Evolutionary conservation across 352 stramenopile species (phyloP).

Genomic region (Phytophthora megakarya): DNA sequence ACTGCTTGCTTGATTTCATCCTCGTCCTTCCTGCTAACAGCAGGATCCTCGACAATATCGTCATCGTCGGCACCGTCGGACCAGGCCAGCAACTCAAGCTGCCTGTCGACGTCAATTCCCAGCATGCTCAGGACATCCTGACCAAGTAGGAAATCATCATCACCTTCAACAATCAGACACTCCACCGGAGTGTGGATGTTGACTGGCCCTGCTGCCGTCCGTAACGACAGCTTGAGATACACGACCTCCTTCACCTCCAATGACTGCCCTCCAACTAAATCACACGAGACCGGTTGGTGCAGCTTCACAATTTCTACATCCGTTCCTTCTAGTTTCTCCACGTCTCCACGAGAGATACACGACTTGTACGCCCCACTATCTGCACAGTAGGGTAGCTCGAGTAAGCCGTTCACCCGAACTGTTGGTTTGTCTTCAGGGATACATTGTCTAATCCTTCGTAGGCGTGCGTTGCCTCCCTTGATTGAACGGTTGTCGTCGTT

Average conservation of each 20-base stretch:
- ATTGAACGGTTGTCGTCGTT: not conserved
- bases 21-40: slow-evolving; percentile 7
- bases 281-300: slow-evolving; percentile 1
- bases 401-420: slow-evolving; percentile 12
- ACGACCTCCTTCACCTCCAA: slow-evolving; percentile 9
- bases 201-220: slow-evolving; percentile 14
- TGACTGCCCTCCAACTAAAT: no score
- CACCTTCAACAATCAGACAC: slow-evolving; percentile 16
- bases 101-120: slow-evolving; percentile 14
- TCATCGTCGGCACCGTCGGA: slow-evolving; percentile 13
- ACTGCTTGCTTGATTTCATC: no score
- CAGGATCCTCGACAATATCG: slow-evolving; percentile 11
- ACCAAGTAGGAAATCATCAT: slow-evolving; percentile 17
- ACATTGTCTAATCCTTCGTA: slow-evolving; percentile 11
- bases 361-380: slow-evolving; percentile 10
- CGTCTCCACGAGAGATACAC: not conserved
- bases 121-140: slow-evolving; percentile 18
- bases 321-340: slow-evolving; percentile 2
- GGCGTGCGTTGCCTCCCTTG: slow-evolving; percentile 16
- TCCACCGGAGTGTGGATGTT: slow-evolving; percentile 10
- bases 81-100: slow-evolving; percentile 18
- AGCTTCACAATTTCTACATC: slow-evolving; percentile 8
- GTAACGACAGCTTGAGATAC: slow-evolving; percentile 10
- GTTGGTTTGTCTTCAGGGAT: slow-evolving; percentile 13
- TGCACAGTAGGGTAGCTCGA: slow-evolving; percentile 15